These are phyloP conservation scores for Coniella vitis DNA, from an alignment of 2,329 filamentous ascomycete genomes.

Conservation along the genomic window DNA sequence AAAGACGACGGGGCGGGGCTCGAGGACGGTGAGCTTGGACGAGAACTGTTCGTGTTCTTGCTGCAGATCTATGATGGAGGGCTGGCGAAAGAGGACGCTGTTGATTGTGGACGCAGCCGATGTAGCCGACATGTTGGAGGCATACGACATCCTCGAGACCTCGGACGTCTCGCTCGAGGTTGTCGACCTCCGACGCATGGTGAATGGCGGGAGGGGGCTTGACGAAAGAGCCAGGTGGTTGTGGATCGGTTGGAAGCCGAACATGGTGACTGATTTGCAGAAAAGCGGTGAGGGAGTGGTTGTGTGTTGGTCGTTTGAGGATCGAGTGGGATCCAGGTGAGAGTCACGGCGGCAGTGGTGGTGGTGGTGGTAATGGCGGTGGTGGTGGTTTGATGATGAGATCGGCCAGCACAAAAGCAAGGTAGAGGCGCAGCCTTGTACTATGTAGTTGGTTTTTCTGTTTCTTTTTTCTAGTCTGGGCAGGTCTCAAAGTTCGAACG, in stretches of 20 bases:
- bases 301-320: background rate
- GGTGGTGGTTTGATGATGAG: background rate
- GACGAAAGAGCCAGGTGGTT: constrained; percentile 39
- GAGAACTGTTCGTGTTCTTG: constrained; percentile 49
- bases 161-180: constrained; percentile 34
- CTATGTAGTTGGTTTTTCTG: constrained; percentile 11
- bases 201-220: constrained; percentile 19
- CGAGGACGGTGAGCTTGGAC: constrained; percentile 48
- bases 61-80: constrained; percentile 50
- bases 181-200: constrained; percentile 46
- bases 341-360: background rate
- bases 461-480: too few species aligned
- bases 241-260: constrained; percentile 43
- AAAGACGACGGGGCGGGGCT: constrained; percentile 56
- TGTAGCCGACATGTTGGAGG: constrained; percentile 37
- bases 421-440: constrained; percentile 17
- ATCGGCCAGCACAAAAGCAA: background rate
- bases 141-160: constrained; percentile 34
- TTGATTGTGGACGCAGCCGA: constrained; percentile 47
- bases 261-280: constrained; percentile 35
- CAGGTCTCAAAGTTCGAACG: constrained; percentile 5
- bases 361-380: background rate
- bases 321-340: background rate
- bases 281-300: constrained; percentile 7
- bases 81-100: constrained; percentile 51